A percentile compares a stretch with the other conserved stretches of the same genome.
phyloP scores from a whole-genome alignment of 768 basidiomycete genomes.

The Postia placenta region DNA sequence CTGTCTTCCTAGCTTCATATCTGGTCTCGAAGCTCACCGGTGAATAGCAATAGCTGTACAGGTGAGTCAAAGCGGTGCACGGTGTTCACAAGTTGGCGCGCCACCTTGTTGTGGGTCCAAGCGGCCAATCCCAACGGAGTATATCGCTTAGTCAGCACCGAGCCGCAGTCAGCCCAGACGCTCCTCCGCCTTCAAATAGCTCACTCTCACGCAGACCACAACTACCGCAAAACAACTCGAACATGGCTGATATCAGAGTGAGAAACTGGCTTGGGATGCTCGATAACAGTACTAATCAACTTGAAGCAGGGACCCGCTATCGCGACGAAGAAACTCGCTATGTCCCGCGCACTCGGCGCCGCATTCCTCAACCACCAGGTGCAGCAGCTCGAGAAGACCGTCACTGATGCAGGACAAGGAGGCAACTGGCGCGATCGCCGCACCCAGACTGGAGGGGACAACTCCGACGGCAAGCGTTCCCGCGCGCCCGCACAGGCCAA shows the following conservation, averaged over 20 bases:
- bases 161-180: conserved; percentile 2
- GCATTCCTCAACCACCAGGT: conserved; percentile 87
- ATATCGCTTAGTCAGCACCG: conserved; percentile 1
- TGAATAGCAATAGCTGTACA: no score
- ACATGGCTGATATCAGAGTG: conserved; percentile 3
- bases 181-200: not conserved
- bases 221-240: no score
- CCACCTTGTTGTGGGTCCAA: no score
- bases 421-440: conserved; percentile 57
- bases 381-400: conserved; percentile 78
- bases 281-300: no score
- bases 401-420: conserved; percentile 40
- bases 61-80: no score
- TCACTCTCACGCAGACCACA: not conserved
- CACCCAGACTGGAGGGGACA: conserved; percentile 5
- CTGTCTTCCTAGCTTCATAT: no score
- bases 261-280: no score
- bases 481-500: conserved; percentile 5
- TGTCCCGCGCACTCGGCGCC: conserved; percentile 83
- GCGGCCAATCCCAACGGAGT: no score
- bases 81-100: no score
- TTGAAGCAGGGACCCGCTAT: conserved; percentile 10
- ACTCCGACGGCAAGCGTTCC: conserved; percentile 4
- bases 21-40: no score
- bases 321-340: conserved; percentile 55